Evolutionary conservation across 2,329 filamentous ascomycete genomes (phyloP), one percentile per base, ranked within the genome.

Genomic region (Cercospora beticola): DNA sequence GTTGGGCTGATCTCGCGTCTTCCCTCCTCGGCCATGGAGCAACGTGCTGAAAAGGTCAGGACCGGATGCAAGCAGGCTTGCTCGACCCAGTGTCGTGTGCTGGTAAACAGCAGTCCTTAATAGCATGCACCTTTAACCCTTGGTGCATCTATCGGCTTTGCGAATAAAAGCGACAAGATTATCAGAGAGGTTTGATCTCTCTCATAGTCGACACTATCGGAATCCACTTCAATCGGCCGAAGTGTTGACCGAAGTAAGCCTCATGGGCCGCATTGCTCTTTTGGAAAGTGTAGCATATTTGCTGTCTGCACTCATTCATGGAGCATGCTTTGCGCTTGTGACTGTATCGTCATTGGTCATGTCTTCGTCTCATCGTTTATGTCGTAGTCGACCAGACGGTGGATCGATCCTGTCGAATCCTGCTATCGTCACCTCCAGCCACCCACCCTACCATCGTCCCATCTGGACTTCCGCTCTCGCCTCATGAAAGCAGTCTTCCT

Each of bases 401-500:
- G n/a, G n/a, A 14, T 60, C n/a, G 16, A 60, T 36, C 57, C 5
- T 23, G n/a, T 31, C 0, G 30, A 21, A 23, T 12, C 30, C n/a
- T 23, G 18, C 46, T 28, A 21, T 14, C 28, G 10, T 58, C 83
- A 94, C 76, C 94, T 87, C 95, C 95, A 98, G 0, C 95, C 95
- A 10, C 94, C 94, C 36, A 98, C 94, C 73, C 94, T 86, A 26
- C 94, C 93, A 81, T 98, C 94, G 78, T 98, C 95, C 95, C 95
- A 98, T 74, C 95, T 86, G 76, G 93, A 91, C 80, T 94, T 97
- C 73, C 92, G 87, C 83, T 98, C 95, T 76, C 90, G 89, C 67
- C 95, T 86, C 64, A 94, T 83, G 76, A 95, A 96, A 70, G 90
- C 90, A 67, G 91, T 82, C 74, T 91, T 91, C 77, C 90, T 92